Evolutionary conservation across 257 asterid species (phyloP), one percentile per base, ranked within the genome.

Genomic region (Primulina huaijiensis): DNA sequence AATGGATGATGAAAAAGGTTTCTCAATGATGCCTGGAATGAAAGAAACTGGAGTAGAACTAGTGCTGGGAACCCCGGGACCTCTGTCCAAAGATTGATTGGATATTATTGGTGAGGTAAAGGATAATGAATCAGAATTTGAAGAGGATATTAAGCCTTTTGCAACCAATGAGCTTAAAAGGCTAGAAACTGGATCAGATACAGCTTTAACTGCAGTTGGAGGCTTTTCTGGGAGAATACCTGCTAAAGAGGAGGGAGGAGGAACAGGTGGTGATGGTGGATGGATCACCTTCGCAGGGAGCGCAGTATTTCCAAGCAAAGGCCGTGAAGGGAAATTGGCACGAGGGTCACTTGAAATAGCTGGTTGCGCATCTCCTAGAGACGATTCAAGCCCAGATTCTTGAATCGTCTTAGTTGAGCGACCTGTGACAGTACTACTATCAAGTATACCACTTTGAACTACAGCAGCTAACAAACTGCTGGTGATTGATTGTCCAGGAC

Each of bases 131-230:
- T 84, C 87, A 46, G 83, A 70, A 69, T 86, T 86, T 6, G 89
- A 77, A 60, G 90, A 77, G 76, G 90, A 76, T 80, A 92, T 89
- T 82, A 92, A 77, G 64, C 97, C 95, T 82, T 85, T 89, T 7
- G 88, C 86, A 61, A 92, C 91, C 76, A 92, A 77, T 62, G 96
- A 83, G 75, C 86, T 92, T 85, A 92, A 75, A 70, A 92, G 93
- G 69, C 80, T 92, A 34, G 97, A 89, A 65, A 92, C 79, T 8
- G 95, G 96, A 82, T 82, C 82, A 40, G 89, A 78, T 74, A 78
- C 71, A 65, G 88, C 68, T 76, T 71, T 81, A 25, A 74, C 72
- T 38, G 80, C 79, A 78, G 65, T 68, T 61, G 85, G 74, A 30
- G 61, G 58, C 79, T 79, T 67, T 72, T 72, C 81, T 70, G 83